Percentiles rank a stretch among this genome's conserved stretches.
phyloP scores from a whole-genome alignment of 768 basidiomycete species.

The Rhizopogon sp. region DNA sequence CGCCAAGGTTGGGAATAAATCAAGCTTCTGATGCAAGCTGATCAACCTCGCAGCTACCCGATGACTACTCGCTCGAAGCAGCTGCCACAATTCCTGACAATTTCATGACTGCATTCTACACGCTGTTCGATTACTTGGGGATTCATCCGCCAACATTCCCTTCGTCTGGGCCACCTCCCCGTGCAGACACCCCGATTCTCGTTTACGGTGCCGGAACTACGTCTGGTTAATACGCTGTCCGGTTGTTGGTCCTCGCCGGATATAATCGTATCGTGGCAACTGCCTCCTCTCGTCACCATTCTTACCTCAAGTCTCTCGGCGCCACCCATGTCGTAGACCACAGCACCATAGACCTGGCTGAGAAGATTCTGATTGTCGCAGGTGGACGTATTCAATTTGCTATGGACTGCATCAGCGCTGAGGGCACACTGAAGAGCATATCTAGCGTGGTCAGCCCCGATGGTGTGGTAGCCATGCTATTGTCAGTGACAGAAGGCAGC shows the following conservation, averaged over 20 bases:
- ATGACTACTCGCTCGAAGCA: constrained; percentile 29
- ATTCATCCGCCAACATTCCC: constrained; percentile 31
- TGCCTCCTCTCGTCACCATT: constrained; percentile 35
- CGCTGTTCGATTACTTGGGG: constrained; percentile 33
- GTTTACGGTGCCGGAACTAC: constrained; percentile 42
- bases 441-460: constrained; percentile 31
- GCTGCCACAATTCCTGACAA: constrained; percentile 39
- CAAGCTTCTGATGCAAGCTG: not conserved
- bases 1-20: constrained; percentile 30
- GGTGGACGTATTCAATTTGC: constrained; percentile 28
- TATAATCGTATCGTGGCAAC: constrained; percentile 40
- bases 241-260: constrained; percentile 36
- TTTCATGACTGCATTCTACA: constrained; percentile 37
- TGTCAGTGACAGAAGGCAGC: constrained; percentile 42
- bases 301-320: constrained; percentile 34
- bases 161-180: constrained; percentile 20
- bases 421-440: constrained; percentile 31
- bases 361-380: constrained; percentile 29
- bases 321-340: constrained; percentile 39
- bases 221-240: constrained; percentile 33
- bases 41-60: constrained; percentile 33
- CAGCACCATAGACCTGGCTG: constrained; percentile 28
- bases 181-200: constrained; percentile 31
- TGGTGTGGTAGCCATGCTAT: constrained; percentile 38
- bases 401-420: constrained; percentile 35